Evolutionary conservation across 1,284 basidiomycete species (phyloP).

Genomic region (Ustilago cynodontis): DNA sequence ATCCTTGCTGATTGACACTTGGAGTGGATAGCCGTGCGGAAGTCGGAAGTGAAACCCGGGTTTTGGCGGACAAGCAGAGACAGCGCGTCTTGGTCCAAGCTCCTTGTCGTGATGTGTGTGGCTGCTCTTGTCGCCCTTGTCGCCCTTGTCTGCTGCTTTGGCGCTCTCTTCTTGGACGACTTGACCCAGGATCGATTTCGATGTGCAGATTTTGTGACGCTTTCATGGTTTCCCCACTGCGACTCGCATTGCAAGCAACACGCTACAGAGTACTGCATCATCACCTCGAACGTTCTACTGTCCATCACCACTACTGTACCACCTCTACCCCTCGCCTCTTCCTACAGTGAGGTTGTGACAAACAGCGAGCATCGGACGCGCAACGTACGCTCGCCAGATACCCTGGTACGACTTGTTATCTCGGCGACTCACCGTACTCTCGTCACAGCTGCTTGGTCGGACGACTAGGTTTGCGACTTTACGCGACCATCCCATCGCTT

Average conservation of each 20-base stretch:
- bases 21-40: neutral
- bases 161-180: too few species aligned
- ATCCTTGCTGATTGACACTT: too few species aligned
- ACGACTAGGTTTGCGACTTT: neutral
- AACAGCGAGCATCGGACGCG: too few species aligned
- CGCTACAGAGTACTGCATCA: neutral
- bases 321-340: neutral
- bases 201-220: conserved; percentile 2
- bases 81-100: conserved; percentile 6
- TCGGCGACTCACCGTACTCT: neutral
- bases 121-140: too few species aligned
- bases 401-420: neutral
- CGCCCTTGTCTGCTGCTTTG: too few species aligned
- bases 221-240: conserved; percentile 12
- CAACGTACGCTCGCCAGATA: neutral
- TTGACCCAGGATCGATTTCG: conserved; percentile 17
- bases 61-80: neutral
- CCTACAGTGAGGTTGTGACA: too few species aligned
- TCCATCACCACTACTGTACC: too few species aligned
- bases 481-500: neutral
- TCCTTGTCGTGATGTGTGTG: too few species aligned
- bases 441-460: neutral
- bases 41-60: conserved; percentile 4
- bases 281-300: neutral
- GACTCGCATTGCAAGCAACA: neutral